Conservation (phyloP, 106 monocot genomes). For the Apostasia ramifera region DNA sequence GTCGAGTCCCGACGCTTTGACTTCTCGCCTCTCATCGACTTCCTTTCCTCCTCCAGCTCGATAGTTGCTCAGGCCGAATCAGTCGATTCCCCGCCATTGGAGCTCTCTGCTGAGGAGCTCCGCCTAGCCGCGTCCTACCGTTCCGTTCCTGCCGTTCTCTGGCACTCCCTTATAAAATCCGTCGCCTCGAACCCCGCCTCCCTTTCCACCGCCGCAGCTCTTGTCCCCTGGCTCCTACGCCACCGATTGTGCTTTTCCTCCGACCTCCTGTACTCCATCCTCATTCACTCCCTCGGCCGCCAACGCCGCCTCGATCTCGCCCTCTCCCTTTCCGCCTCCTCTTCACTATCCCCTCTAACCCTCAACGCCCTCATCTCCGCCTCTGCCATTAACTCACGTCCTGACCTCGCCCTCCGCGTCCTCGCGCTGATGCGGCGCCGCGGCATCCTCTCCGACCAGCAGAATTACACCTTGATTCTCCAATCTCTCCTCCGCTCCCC, state of each 20-base stretch:
- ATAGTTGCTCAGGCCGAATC: neutral
- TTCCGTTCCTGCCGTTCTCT: constrained; percentile 40
- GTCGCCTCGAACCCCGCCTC: constrained; percentile 38
- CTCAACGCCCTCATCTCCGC: constrained; percentile 84
- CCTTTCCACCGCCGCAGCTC: constrained; percentile 43
- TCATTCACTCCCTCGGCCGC: constrained; percentile 68
- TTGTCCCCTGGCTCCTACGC: constrained; percentile 56
- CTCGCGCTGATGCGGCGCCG: constrained; percentile 40
- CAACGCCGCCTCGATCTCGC: constrained; percentile 28
- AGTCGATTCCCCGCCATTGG: constrained; percentile 6
- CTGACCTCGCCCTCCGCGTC: constrained; percentile 43
- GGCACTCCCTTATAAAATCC: constrained; percentile 46
- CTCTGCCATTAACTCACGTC: constrained; percentile 41
- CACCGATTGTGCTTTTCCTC: constrained; percentile 76
- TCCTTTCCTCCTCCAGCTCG: constrained; percentile 21
- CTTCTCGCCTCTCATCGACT: constrained; percentile 39
- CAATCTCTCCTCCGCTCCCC: constrained; percentile 45
- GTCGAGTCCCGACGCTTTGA: constrained; percentile 27
- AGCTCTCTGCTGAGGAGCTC: constrained; percentile 24
- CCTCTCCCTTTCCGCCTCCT: constrained; percentile 13
- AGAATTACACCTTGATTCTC: constrained; percentile 68
- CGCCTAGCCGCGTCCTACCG: constrained; percentile 39
- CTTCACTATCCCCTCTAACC: constrained; percentile 60
- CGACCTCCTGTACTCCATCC: constrained; percentile 79
- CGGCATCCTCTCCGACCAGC: constrained; percentile 59